Evolutionary conservation across 108 stramenopile genomes (phyloP).

Genomic region (Poteriospumella lacustris): DNA sequence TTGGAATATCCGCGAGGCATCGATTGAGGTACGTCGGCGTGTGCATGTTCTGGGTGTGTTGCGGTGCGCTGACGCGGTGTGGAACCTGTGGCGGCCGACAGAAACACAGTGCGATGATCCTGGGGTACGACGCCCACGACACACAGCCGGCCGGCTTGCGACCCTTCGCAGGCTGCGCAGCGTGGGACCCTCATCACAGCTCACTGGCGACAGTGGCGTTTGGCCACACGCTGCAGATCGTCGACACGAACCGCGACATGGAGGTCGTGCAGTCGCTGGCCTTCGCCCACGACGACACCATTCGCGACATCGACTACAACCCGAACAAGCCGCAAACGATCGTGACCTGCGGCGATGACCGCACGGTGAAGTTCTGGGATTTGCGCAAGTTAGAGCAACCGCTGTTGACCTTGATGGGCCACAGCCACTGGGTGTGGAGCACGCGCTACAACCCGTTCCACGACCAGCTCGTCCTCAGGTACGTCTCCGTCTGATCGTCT

Average conservation of each 20-base stretch:
- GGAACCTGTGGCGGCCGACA: too few relatives aligned
- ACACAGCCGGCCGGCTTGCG: neutral
- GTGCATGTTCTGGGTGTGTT: too few relatives aligned
- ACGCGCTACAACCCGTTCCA: slow-evolving; percentile 86
- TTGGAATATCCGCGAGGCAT: neutral
- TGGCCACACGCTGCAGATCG: neutral
- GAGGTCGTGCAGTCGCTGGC: slow-evolving; percentile 30
- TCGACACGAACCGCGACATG: slow-evolving; percentile 35
- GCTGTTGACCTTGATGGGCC: slow-evolving; percentile 64
- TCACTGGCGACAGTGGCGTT: neutral
- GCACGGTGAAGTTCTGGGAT: slow-evolving; percentile 93
- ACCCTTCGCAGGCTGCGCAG: slow-evolving; percentile 1
- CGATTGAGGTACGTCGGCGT: neutral
- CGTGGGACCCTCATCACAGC: slow-evolving; percentile 22
- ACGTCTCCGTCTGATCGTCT: neutral
- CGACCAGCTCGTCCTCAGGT: slow-evolving; percentile 85
- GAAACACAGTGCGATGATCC: too few relatives aligned
- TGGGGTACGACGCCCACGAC: neutral
- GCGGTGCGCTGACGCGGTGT: too few relatives aligned
- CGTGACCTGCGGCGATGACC: slow-evolving; percentile 79
- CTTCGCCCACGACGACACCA: slow-evolving; percentile 41
- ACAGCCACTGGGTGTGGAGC: slow-evolving; percentile 73
- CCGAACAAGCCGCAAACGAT: slow-evolving; percentile 81
- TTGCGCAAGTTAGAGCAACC: slow-evolving; percentile 39
- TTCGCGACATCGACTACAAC: slow-evolving; percentile 75